These are phyloP conservation scores for Dalbergia oliveri DNA, from an alignment of 306 rosid genomes.

Conservation along the genomic window DNA sequence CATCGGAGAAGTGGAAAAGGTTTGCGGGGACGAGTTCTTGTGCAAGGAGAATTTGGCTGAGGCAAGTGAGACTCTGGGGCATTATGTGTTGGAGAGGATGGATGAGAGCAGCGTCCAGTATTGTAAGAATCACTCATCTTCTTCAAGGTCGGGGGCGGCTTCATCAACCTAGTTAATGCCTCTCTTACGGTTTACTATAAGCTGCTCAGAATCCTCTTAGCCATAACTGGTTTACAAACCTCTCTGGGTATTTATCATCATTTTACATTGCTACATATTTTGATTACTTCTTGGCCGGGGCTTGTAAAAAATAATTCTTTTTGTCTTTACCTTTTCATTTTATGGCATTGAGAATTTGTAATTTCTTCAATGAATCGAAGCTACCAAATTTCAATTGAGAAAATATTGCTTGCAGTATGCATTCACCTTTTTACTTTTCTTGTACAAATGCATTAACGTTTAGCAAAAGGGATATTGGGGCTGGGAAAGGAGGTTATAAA, in stretches of 20 bases:
- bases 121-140: slow-evolving; percentile 62
- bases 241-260: slow-evolving; percentile 63
- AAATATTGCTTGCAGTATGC: background rate
- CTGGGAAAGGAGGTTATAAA: too few species aligned
- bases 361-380: slow-evolving; percentile 50
- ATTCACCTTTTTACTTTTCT: too few species aligned
- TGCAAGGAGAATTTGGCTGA: slow-evolving; percentile 88
- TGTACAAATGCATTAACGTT: too few species aligned
- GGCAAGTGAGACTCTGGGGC: slow-evolving; percentile 69
- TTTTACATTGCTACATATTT: slow-evolving; percentile 34
- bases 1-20: slow-evolving; percentile 64
- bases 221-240: slow-evolving; percentile 37
- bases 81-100: slow-evolving; percentile 87
- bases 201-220: slow-evolving; percentile 42
- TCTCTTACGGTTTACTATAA: background rate
- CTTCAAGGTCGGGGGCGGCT: slow-evolving; percentile 33
- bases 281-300: slow-evolving; percentile 48
- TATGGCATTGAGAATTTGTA: slow-evolving; percentile 46
- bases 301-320: slow-evolving; percentile 73
- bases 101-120: slow-evolving; percentile 75
- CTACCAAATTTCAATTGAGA: slow-evolving; percentile 38
- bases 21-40: slow-evolving; percentile 81
- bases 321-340: slow-evolving; percentile 21
- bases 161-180: slow-evolving; percentile 41
- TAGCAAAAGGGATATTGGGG: too few species aligned